These are phyloP conservation scores for Penstemon eatonii DNA, from an alignment of 257 asterid genomes.

Conservation along the genomic window DNA sequence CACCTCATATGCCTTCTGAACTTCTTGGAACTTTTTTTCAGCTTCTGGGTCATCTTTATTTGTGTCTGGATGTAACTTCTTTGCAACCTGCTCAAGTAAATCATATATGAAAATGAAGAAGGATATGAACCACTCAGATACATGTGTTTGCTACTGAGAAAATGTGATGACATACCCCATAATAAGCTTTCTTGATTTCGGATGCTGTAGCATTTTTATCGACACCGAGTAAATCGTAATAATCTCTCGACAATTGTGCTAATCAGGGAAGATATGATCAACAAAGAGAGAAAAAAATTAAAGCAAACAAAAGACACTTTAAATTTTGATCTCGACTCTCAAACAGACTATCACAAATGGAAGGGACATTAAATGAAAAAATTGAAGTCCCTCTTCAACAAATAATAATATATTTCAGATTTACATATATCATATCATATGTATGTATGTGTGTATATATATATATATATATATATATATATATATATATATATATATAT, in stretches of 20 bases:
- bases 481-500: background rate
- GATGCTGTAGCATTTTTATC: slow-evolving; percentile 73
- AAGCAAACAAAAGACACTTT: background rate
- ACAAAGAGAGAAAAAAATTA: background rate
- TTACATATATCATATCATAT: too few species aligned
- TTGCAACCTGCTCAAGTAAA: slow-evolving; percentile 69
- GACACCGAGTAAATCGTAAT: slow-evolving; percentile 77
- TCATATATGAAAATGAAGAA: slow-evolving; percentile 14
- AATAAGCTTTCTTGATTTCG: slow-evolving; percentile 82
- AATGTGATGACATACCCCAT: slow-evolving; percentile 49
- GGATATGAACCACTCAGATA: background rate
- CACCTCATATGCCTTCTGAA: slow-evolving; percentile 92
- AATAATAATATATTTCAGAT: background rate
- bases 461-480: too few species aligned
- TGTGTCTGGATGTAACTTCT: slow-evolving; percentile 87
- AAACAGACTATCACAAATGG: slow-evolving; percentile 4
- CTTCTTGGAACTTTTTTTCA: slow-evolving; percentile 78
- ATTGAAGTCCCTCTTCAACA: background rate
- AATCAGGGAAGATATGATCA: slow-evolving; percentile 10
- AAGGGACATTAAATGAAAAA: background rate
- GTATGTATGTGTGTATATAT: too few species aligned
- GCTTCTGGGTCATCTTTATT: slow-evolving; percentile 91
- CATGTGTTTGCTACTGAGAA: background rate
- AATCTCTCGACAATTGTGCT: slow-evolving; percentile 64
- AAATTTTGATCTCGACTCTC: background rate